Base-by-base conservation (phyloP, 2,329 filamentous ascomycete species). In the Coniochaeta hoffmannii region DNA sequence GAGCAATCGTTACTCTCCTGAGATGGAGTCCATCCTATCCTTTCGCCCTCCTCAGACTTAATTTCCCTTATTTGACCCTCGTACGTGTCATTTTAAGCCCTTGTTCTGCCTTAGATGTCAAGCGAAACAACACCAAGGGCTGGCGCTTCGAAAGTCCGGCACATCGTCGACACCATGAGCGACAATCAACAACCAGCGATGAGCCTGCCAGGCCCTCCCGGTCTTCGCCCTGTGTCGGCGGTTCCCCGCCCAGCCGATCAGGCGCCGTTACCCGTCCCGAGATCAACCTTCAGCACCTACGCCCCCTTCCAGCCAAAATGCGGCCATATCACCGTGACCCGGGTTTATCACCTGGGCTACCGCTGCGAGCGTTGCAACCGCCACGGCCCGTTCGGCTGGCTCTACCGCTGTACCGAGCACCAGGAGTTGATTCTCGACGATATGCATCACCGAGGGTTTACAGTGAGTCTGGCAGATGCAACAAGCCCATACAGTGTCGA, bases 401-500 rank as follows among this genome's bases (percentile, higher is more conserved):
- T 94, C 22, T 94, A 89, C 68, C 76, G 79, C 57, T 94, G 90
- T 68, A 80, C 77, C 12, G 82, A 89, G 65, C 88, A 91, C 62
- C 73, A 72, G 11, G 75, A 81, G 30, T 65, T 64, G 22, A 58
- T 66, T 56, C 65, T 79, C 30, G 68, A 73, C 17, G 68, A 73
- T 41, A 67, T 68, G 17, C 61, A 66, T 59, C 46, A 55, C 52
- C 50, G 57, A 19, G 59, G 61, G 41, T 30, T 50, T 41, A 22
- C 32, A 53, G 50, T 65, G 59, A 35, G 58, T 44, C 30, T 19
- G 7, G 10, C 34, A 38, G 38, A n/a, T 22, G 14, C 54, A 26
- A 12, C 28, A 61, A 62, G 58, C 63, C 28, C 15, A 12, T 28
- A 46, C 19, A 46, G 24, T 9, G 24, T 24, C 24, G 24, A 28